A percentile compares a stretch with the other conserved stretches of the same genome.
Evolutionary conservation across 768 basidiomycete genomes (phyloP).

Genomic region (Agaricus subrufescens): DNA sequence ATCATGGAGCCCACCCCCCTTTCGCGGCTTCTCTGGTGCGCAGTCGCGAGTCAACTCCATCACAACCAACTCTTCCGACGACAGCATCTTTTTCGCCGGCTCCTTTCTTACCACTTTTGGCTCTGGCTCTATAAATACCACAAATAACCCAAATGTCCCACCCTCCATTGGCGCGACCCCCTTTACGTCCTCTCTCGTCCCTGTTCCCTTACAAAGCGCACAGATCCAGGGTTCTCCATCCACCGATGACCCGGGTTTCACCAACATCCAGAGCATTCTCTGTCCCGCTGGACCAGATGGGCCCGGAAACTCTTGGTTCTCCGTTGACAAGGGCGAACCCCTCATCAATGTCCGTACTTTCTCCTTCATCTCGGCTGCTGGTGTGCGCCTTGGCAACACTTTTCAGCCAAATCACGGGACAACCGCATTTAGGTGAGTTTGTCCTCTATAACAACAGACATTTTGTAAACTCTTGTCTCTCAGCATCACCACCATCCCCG

Average conservation of each 20-base stretch:
- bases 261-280: conserved; percentile 63
- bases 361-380: conserved; percentile 66
- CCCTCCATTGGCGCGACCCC: conserved; percentile 78
- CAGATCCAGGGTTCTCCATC: conserved; percentile 56
- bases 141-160: conserved; percentile 83
- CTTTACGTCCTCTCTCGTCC: conserved; percentile 87
- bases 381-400: conserved; percentile 89
- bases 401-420: conserved; percentile 79
- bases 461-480: conserved; percentile 3
- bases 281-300: conserved; percentile 86
- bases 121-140: conserved; percentile 48
- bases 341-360: conserved; percentile 77
- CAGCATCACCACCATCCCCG: conserved; percentile 85
- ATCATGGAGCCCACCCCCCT: conserved; percentile 76
- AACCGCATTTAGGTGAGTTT: conserved; percentile 75
- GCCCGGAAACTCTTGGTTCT: conserved; percentile 82
- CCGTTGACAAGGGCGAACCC: conserved; percentile 62
- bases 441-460: background rate
- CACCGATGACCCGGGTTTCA: conserved; percentile 54
- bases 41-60: conserved; percentile 72
- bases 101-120: conserved; percentile 80
- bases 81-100: conserved; percentile 83
- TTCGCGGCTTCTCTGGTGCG: conserved; percentile 75
- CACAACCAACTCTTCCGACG: conserved; percentile 61
- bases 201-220: conserved; percentile 63